Conservation (phyloP, 2,329 filamentous ascomycete genomes). For the Tolypocladium nubicola region DNA sequence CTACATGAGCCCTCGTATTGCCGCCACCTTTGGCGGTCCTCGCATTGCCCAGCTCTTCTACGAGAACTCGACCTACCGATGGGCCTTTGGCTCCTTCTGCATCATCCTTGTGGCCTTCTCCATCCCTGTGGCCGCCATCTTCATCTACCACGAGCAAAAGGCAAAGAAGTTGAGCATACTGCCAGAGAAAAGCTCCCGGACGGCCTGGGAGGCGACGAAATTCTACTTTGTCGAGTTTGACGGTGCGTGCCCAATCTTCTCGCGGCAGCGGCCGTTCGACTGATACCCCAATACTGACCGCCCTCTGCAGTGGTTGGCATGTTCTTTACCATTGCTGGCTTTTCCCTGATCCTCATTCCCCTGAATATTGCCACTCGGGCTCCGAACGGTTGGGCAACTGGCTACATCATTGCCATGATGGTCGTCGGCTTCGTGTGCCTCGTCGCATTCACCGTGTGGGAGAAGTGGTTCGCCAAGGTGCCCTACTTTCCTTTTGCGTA, state of each 20-base stretch:
- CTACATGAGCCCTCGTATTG: slow-evolving; percentile 32
- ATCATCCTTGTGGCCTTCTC: slow-evolving; percentile 46
- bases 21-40: slow-evolving; percentile 32
- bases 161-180: slow-evolving; percentile 16
- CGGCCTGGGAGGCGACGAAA: slow-evolving; percentile 29
- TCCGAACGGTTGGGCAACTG: slow-evolving; percentile 27
- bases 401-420: slow-evolving; percentile 34
- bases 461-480: slow-evolving; percentile 43
- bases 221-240: slow-evolving; percentile 52
- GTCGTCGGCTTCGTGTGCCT: slow-evolving; percentile 41
- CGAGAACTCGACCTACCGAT: slow-evolving; percentile 26
- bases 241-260: slow-evolving; percentile 14
- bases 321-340: slow-evolving; percentile 38
- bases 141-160: slow-evolving; percentile 29
- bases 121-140: slow-evolving; percentile 23
- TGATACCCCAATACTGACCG: neutral
- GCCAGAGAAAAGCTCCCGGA: slow-evolving; percentile 34
- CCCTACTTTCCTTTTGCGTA: slow-evolving; percentile 44
- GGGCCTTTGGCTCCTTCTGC: slow-evolving; percentile 50
- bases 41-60: slow-evolving; percentile 28
- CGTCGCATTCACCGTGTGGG: slow-evolving; percentile 41
- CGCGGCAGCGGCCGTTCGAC: too few relatives aligned
- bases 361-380: slow-evolving; percentile 28
- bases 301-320: slow-evolving; percentile 30
- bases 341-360: slow-evolving; percentile 42